These are phyloP conservation scores for Lomentospora prolificans DNA, from an alignment of 2,329 filamentous ascomycete genomes.

Conservation along the genomic window DNA sequence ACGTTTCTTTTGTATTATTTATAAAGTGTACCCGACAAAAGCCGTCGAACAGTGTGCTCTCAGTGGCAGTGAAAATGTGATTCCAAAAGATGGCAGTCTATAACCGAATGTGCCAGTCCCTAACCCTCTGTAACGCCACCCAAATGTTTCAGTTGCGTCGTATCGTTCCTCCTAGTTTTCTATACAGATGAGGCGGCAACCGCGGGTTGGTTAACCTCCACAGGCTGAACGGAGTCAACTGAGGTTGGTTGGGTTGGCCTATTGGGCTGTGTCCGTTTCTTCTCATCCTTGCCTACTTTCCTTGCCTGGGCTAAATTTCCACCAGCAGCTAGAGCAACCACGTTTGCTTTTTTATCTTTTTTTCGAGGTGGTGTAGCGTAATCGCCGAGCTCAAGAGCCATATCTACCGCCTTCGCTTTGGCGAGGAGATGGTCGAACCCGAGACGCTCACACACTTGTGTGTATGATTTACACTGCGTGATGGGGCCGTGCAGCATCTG, in stretches of 20 bases:
- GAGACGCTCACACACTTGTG: slow-evolving; percentile 55
- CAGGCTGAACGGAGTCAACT: neutral
- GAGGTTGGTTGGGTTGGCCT: neutral
- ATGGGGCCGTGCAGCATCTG: slow-evolving; percentile 48
- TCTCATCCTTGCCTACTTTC: slow-evolving; percentile 20
- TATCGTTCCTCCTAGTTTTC: neutral
- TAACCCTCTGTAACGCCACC: neutral
- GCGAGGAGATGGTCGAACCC: slow-evolving; percentile 53
- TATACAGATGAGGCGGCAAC: slow-evolving; percentile 5
- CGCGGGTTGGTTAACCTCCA: neutral
- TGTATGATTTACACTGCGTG: slow-evolving; percentile 60
- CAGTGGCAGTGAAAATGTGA: neutral
- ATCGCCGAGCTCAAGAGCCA: slow-evolving; percentile 48
- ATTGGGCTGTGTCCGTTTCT: slow-evolving; percentile 12
- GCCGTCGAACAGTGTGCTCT: neutral
- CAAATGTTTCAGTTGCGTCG: neutral
- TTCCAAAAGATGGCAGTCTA: neutral
- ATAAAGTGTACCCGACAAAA: neutral
- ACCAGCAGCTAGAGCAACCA: slow-evolving; percentile 37
- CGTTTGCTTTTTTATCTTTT: slow-evolving; percentile 20
- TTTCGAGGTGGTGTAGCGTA: slow-evolving; percentile 24
- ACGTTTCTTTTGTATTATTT: slow-evolving; percentile 13
- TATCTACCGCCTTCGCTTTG: slow-evolving; percentile 56
- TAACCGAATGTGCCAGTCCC: neutral
- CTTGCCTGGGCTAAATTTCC: slow-evolving; percentile 33